Evolutionary conservation across 306 rosid genomes (phyloP).

Genomic region (Neltuma alba): DNA sequence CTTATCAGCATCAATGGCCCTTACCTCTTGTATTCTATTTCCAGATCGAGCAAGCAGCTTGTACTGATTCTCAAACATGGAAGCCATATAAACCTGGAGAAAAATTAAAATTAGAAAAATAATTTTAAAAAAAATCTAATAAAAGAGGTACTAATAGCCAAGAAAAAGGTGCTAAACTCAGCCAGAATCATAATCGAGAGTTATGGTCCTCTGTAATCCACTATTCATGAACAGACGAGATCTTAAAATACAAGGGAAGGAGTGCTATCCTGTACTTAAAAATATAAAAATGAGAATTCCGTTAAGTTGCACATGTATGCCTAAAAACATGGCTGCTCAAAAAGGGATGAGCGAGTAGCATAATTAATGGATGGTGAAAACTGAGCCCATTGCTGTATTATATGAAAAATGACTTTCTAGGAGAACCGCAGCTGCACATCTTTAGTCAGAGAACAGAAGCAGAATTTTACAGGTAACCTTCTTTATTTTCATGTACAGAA

Average conservation of each 20-base stretch:
- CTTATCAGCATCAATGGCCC: not conserved
- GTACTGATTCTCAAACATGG: slow-evolving; percentile 89
- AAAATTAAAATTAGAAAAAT: slow-evolving; percentile 3
- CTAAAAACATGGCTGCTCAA: not conserved
- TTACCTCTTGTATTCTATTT: slow-evolving; percentile 94
- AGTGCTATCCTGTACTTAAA: not conserved
- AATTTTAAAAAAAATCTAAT: not conserved
- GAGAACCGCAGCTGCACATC: not conserved
- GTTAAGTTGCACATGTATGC: not conserved
- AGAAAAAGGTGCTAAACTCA: not conserved
- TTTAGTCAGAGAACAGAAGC: not conserved
- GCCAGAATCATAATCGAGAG: not conserved
- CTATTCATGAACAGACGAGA: slow-evolving; percentile 9
- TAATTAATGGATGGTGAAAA: slow-evolving; percentile 14
- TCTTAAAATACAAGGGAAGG: slow-evolving; percentile 24
- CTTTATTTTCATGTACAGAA: not conserved
- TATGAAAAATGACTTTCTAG: slow-evolving; percentile 6
- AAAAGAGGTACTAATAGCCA: not conserved
- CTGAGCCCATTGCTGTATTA: not conserved
- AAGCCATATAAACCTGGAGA: slow-evolving; percentile 90
- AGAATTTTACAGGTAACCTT: not conserved
- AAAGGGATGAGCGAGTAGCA: slow-evolving; percentile 1
- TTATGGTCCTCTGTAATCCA: not conserved
- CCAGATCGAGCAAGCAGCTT: slow-evolving; percentile 92
- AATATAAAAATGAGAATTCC: not conserved